Evolutionary conservation across 1,139 yeast genomes (phyloP), one percentile per base, ranked within the genome.

Genomic region (Scheffersomyces titani): DNA sequence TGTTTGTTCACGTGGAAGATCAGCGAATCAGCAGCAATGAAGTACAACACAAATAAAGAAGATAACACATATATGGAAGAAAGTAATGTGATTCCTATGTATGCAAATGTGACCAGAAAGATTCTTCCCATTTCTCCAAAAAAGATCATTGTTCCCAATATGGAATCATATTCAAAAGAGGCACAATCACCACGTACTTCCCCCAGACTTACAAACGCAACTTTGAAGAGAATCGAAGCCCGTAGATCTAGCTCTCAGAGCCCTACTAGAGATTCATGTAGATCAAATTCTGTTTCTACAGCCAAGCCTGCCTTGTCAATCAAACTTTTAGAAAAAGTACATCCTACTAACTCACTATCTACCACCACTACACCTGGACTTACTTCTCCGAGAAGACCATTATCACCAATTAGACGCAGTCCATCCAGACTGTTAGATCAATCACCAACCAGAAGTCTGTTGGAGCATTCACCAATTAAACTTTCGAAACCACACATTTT

Each of bases 1-100:
- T 83, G 88, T 62, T 63, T 83, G 53, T 83, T 84, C 56, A 67
- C 66, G n/a, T 84, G 88, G 88, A 65, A 61, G 20, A 52, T 75
- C 6, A 56, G 59, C 2, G 59, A 50, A 11, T 55, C 19, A 5
- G 47, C 18, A 18, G n/a, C 7, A 61, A 59, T 54, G 2, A 46
- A 46, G 20, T 5, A 18, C 4, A 46, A 13, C 49, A 13, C 16
- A 19, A 3, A 13, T 19, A 46, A 20, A 6, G 6, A 20, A 19
- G 24, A 13, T 2, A 19, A n/a, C 3, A 16, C 20, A 3, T 13
- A 46, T 19, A 46, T 19, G 18, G 49, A 46, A 3, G 24, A 46
- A 19, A 47, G 20, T 20, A 54, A 51, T 7, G 36, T 40, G 6
- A 30, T 55, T n/a, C 74, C 75, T 6, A 54, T 67, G 50, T 62